Conservation (phyloP, 495 filamentous ascomycete species). For the Penicillium bovifimosum region DNA sequence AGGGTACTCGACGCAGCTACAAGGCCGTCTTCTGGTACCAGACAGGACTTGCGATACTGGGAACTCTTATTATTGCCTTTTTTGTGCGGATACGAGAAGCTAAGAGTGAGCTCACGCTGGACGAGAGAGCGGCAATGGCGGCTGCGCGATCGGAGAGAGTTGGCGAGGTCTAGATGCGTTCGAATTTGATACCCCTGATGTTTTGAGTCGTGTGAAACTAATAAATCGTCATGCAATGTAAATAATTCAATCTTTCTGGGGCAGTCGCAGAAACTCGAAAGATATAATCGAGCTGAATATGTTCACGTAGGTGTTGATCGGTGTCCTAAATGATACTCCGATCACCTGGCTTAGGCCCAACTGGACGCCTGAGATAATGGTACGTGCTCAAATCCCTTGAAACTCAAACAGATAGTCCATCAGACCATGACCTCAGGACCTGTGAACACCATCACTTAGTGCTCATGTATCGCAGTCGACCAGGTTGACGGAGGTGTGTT, state of each 20-base stretch:
- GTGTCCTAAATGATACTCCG: no score
- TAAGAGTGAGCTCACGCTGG: constrained; percentile 61
- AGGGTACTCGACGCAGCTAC: constrained; percentile 48
- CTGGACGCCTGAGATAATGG: no score
- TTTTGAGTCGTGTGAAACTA: background rate
- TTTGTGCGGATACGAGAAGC: constrained; percentile 65
- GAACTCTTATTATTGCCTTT: constrained; percentile 49
- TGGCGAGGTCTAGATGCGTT: background rate
- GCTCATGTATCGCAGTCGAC: no score
- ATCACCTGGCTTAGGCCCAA: no score
- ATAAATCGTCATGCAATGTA: background rate
- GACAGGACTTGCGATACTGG: constrained; percentile 49
- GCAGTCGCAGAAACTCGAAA: background rate
- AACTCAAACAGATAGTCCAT: no score
- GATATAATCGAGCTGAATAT: background rate
- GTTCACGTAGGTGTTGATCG: no score
- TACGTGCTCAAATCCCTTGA: no score
- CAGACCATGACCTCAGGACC: no score
- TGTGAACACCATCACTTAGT: no score
- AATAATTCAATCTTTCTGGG: no score
- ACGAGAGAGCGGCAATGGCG: constrained; percentile 50
- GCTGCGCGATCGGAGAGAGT: background rate
- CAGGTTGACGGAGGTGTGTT: no score
- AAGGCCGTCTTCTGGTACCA: constrained; percentile 66
- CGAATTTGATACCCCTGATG: constrained; percentile 1